Evolutionary conservation across 495 filamentous ascomycete genomes (phyloP).

Genomic region (Penicillium ucsense): DNA sequence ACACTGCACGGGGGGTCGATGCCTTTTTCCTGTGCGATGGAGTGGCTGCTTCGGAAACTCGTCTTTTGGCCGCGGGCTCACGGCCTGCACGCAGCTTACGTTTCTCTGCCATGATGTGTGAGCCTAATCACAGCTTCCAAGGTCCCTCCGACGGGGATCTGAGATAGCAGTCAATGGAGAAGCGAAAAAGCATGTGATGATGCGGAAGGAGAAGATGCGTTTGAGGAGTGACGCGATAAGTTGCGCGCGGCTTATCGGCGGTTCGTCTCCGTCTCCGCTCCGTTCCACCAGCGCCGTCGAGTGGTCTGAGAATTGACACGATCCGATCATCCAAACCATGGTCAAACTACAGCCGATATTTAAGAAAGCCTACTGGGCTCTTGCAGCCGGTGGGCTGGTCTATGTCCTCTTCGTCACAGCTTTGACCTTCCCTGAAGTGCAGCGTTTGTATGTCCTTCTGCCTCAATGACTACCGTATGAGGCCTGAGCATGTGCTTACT

Average conservation of each 20-base stretch:
- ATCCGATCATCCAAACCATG: constrained; percentile 13
- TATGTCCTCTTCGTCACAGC: constrained; percentile 41
- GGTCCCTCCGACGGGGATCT: too few relatives aligned
- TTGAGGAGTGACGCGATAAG: constrained; percentile 13
- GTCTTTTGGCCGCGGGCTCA: constrained; percentile 37
- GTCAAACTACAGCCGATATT: constrained; percentile 37
- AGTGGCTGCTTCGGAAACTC: constrained; percentile 34
- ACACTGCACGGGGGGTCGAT: constrained; percentile 22
- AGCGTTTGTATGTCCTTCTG: constrained; percentile 36
- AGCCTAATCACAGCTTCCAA: neutral
- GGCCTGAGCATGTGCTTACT: constrained; percentile 2
- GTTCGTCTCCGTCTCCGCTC: constrained; percentile 3
- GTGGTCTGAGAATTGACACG: neutral
- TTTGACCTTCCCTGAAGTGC: constrained; percentile 39
- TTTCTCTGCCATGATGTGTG: constrained; percentile 34
- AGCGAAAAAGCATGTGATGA: neutral
- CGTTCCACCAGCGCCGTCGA: constrained; percentile 1
- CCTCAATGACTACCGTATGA: neutral
- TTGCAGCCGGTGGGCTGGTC: constrained; percentile 39
- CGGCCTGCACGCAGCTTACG: constrained; percentile 38
- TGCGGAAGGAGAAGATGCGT: constrained; percentile 16
- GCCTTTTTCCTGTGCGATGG: constrained; percentile 29
- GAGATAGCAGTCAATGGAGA: too few relatives aligned
- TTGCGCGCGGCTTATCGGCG: constrained; percentile 6
- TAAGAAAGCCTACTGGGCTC: constrained; percentile 48